Conservation (phyloP, 192 early-diverging fungal species). For the Powellomyces hirtus region DNA sequence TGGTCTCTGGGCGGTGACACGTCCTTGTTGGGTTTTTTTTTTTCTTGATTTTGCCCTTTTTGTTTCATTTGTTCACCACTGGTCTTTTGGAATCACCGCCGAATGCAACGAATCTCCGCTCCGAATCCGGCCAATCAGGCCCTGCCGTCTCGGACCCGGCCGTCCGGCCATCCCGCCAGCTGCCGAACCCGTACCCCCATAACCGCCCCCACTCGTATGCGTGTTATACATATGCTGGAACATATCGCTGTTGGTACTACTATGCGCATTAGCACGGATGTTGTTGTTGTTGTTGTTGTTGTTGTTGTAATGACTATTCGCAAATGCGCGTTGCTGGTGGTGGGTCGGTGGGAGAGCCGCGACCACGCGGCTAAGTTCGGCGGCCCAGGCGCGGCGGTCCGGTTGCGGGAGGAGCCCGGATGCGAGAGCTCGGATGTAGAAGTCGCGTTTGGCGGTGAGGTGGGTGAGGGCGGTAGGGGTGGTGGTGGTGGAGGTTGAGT, state of each 20-base stretch:
- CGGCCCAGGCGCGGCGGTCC: constrained; percentile 9
- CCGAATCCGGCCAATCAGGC: not conserved
- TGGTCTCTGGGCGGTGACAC: too few relatives aligned
- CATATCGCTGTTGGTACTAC: not conserved
- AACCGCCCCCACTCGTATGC: not conserved
- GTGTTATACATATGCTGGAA: not conserved
- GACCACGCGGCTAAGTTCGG: not conserved
- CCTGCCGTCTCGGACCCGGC: not conserved
- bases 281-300: not conserved
- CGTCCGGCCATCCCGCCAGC: not conserved
- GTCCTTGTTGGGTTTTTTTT: too few relatives aligned
- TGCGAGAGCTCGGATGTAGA: constrained; percentile 20
- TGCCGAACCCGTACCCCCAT: not conserved
- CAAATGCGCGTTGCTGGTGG: too few relatives aligned
- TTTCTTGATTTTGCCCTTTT: too few relatives aligned
- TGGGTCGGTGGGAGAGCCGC: not conserved
- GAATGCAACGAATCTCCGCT: not conserved
- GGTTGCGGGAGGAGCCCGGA: not conserved
- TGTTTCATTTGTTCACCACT: not conserved
- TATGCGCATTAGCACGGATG: not conserved
- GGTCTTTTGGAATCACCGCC: not conserved
- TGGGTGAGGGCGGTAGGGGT: not conserved
- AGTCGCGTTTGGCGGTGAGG: constrained; percentile 11
- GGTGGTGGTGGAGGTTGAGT: not conserved
- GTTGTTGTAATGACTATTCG: not conserved